Evolutionary conservation across 2,329 filamentous ascomycete species (phyloP).

Genomic region (Stemphylium lycopersici): DNA sequence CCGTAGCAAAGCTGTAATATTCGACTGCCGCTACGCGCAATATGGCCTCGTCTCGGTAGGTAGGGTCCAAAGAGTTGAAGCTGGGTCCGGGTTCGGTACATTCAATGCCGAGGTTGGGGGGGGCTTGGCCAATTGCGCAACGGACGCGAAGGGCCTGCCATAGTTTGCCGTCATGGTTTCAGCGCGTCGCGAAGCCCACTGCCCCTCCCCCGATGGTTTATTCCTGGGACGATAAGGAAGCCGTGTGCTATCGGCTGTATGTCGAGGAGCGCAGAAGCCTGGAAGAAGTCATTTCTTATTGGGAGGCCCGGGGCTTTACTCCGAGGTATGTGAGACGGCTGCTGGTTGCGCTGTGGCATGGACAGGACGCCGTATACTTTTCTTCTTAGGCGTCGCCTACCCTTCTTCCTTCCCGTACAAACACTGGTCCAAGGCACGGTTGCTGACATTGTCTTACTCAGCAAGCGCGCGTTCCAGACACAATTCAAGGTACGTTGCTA

Average conservation of each 20-base stretch:
- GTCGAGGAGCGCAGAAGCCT: slow-evolving; percentile 76
- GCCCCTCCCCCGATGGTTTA: slow-evolving; percentile 50
- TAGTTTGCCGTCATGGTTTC: slow-evolving; percentile 1
- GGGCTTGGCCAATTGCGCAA: slow-evolving; percentile 30
- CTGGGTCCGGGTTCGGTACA: slow-evolving; percentile 21
- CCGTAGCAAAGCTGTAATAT: slow-evolving; percentile 16
- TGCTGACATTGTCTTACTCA: slow-evolving; percentile 42
- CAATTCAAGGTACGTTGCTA: slow-evolving; percentile 64
- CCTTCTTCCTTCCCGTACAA: neutral
- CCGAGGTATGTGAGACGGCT: slow-evolving; percentile 64
- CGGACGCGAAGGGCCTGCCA: neutral
- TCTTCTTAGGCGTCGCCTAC: neutral
- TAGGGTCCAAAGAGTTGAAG: slow-evolving; percentile 9
- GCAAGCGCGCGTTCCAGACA: slow-evolving; percentile 76
- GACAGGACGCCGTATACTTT: slow-evolving; percentile 33
- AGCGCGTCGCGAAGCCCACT: neutral
- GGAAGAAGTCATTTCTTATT: slow-evolving; percentile 75
- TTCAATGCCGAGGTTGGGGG: slow-evolving; percentile 19
- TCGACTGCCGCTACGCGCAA: slow-evolving; percentile 20
- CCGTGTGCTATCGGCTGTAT: slow-evolving; percentile 73
- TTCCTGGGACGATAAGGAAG: slow-evolving; percentile 70
- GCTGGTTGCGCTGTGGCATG: slow-evolving; percentile 17
- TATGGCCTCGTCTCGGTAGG: slow-evolving; percentile 15
- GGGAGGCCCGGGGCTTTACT: slow-evolving; percentile 66
- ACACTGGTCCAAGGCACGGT: neutral